Base-by-base conservation (phyloP, 768 basidiomycete genomes). In the Tylopilus balloui region DNA sequence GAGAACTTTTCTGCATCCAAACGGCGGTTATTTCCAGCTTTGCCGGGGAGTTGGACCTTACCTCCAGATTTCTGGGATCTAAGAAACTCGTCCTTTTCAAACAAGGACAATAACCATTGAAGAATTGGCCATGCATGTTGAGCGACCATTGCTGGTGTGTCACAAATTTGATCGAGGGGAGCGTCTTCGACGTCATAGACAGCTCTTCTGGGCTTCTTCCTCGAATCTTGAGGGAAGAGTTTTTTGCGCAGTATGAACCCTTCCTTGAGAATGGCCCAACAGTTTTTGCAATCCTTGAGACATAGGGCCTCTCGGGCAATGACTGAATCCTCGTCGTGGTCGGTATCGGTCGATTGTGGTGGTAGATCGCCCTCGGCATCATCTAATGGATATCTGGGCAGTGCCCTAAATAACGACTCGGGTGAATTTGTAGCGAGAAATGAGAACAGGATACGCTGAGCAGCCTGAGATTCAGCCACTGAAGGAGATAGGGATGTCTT, bases 81-180 rank as follows among this genome's bases (percentile, higher is more conserved):
- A 42, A 66, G 50, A 10, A 56, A 52, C 56, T 88, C 81, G 51
- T 89, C 86, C 54, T 75, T 77, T 59, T 91, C 86, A 54, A 88
- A 87, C 17, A 89, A 55, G 19, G 68, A 61, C 11, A 91, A 46
- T 0, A 89, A 55, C 83, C 84, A 89, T 19, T 80, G 78, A n/a
- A 91, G 72, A 35, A 83, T 61, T 25, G 78, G 74, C 88, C 88
- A 91, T 5, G 86, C 80, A 52, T 82, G 70, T 40, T 78, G 74
- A 20, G 78, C 79, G 20, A 89, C 75, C 11, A 75, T 60, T 39
- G 56, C 48, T 19, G 63, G 63, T 3, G 45, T 45, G n/a, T n/a
- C 44, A 17, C 19, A 35, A 46, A 27, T 45, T 47, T 53, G 55
- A 27, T 58, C 64, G 45, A 59, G 58, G 46, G 60, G 58, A 4